Evolutionary conservation across 164 flowering plant genomes (phyloP), one percentile per base, ranked within the genome.

Genomic region (Cinnamomum micranthum): DNA sequence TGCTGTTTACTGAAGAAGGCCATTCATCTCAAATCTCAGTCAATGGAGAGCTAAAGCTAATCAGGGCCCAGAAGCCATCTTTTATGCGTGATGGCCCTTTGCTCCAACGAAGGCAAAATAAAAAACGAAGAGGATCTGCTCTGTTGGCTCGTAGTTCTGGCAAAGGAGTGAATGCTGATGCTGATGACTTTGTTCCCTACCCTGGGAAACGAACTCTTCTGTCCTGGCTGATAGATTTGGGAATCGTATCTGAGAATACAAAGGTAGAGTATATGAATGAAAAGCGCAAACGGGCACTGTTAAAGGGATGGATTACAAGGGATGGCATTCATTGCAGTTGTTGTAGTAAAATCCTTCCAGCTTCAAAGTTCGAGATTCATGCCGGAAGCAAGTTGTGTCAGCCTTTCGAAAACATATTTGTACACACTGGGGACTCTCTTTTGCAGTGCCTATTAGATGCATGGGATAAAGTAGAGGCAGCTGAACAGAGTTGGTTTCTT

Each of bases 271-370:
- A 92, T 81, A 91, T 89, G 98, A 95, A 91, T 74, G 88, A 88
- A 41, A 86, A 83, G 70, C 82, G 87, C 33, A 89, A 89, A 28
- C 76, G 81, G 23, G 87, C 82, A 52, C 74, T 92, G 91, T 81
- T 85, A 81, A 92, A 94, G 83, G 99, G 99, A 12, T 88, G 93
- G 95, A 82, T 94, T 65, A 94, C 97, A 15, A 85, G 87, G 78
- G 99, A 91, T 76, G 99, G 99, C 19, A 91, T 96, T 82, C 93
- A 90, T 59, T 96, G 99, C 85, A 87, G 89, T 75, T 96, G 98
- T 80, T 96, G 98, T 78, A 90, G 95, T 84, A 92, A 96, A 85
- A 92, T 92, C 50, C 88, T 93, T 59, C 77, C 95, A 4, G 87
- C 92, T 62, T 85, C 89, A n/a, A 88, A 94, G 80, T 96, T 96